These are phyloP conservation scores for Naegleria lovaniensis DNA, from an alignment of 208 protist genomes.

Conservation along the genomic window DNA sequence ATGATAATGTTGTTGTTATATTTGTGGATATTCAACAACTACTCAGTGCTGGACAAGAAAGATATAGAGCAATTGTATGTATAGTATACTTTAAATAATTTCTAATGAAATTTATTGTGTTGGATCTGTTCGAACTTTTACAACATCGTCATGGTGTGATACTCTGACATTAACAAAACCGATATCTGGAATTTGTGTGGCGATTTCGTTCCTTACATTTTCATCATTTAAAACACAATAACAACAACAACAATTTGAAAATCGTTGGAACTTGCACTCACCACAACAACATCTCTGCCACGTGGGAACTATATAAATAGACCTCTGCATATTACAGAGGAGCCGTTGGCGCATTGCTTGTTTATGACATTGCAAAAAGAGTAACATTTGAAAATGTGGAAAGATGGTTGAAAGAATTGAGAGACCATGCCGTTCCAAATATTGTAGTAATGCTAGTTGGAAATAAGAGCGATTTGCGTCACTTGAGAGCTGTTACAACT, in stretches of 20 bases:
- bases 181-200: not conserved
- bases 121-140: no score
- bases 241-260: not conserved
- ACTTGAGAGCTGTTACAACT: slow-evolving; percentile 43
- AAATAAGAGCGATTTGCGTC: slow-evolving; percentile 76
- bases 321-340: slow-evolving; percentile 91
- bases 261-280: not conserved
- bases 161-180: no score
- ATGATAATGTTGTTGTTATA: no score
- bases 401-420: slow-evolving; percentile 95
- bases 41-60: not conserved
- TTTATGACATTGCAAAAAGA: slow-evolving; percentile 97
- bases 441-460: slow-evolving; percentile 97
- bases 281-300: not conserved
- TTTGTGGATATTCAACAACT: no score
- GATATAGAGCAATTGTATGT: slow-evolving; percentile 23
- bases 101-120: no score
- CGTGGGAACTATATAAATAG: not conserved
- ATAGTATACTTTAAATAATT: not conserved
- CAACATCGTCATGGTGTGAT: no score
- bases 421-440: slow-evolving; percentile 85
- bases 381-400: slow-evolving; percentile 91
- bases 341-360: slow-evolving; percentile 94
- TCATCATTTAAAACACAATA: not conserved
- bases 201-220: not conserved